Evolutionary conservation across 1,284 basidiomycete genomes (phyloP).

Genomic region (Rhodofomes roseus): DNA sequence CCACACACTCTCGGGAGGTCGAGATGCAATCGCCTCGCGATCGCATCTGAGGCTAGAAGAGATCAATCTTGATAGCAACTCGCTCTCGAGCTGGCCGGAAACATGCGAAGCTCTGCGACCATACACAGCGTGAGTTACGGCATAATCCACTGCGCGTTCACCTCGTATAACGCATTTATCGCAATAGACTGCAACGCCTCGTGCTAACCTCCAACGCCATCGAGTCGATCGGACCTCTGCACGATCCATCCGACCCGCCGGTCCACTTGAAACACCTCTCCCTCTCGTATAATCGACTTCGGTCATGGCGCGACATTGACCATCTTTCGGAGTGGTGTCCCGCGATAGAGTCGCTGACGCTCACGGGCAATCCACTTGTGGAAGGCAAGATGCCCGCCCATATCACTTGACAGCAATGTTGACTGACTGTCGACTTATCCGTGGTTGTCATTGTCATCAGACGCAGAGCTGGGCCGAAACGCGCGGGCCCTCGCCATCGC

Average conservation of each 20-base stretch:
- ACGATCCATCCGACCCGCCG: constrained; percentile 20
- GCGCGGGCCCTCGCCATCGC: constrained; percentile 71
- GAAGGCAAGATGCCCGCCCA: constrained; percentile 36
- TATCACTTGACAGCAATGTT: not conserved
- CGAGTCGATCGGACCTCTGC: constrained; percentile 40
- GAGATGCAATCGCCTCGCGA: not conserved
- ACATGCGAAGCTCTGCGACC: constrained; percentile 42
- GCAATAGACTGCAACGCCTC: constrained; percentile 53
- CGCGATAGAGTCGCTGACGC: constrained; percentile 51
- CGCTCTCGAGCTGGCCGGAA: constrained; percentile 56
- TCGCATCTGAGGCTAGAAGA: constrained; percentile 36
- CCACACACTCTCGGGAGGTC: constrained; percentile 29
- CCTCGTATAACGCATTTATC: constrained; percentile 11
- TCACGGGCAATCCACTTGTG: constrained; percentile 60
- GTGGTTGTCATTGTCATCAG: constrained; percentile 26
- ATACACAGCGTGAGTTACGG: constrained; percentile 48
- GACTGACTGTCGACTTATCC: constrained; percentile 1
- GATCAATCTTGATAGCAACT: constrained; percentile 79
- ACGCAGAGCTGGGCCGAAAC: constrained; percentile 37
- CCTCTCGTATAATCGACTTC: constrained; percentile 61
- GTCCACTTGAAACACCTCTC: constrained; percentile 47
- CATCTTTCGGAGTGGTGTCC: constrained; percentile 66
- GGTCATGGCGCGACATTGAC: constrained; percentile 69
- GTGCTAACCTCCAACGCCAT: constrained; percentile 63
- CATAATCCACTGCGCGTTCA: constrained; percentile 1